Percentiles rank a stretch among this genome's conserved stretches.
These are phyloP conservation scores for Arthromyces matolae DNA, from an alignment of 768 basidiomycete species.

Conservation along the genomic window DNA sequence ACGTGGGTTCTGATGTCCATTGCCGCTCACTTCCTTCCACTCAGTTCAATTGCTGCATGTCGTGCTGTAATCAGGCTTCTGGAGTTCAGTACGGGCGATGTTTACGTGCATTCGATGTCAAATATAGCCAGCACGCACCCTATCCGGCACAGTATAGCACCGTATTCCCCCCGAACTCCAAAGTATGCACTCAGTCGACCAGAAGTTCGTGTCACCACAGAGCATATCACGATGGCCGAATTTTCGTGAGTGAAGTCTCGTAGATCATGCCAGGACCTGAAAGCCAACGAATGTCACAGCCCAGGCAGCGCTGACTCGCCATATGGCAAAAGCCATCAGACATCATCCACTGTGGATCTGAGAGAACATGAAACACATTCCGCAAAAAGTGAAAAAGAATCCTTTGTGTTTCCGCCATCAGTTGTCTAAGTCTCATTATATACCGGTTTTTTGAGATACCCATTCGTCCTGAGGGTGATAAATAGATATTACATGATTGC, in stretches of 20 bases:
- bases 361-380: conserved; percentile 25
- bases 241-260: conserved; percentile 47
- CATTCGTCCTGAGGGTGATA: not conserved
- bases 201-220: conserved; percentile 56
- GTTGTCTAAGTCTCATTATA: not conserved
- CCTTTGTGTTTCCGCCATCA: conserved; percentile 22
- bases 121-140: conserved; percentile 31
- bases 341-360: conserved; percentile 27
- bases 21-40: conserved; percentile 4
- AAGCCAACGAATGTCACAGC: conserved; percentile 4
- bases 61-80: conserved; percentile 65
- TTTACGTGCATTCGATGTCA: conserved; percentile 45
- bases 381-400: conserved; percentile 23
- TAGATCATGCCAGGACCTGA: no score
- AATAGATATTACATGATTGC: not conserved
- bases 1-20: conserved; percentile 1
- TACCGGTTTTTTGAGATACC: not conserved
- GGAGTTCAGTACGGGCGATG: conserved; percentile 46
- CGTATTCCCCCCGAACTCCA: conserved; percentile 26
- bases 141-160: conserved; percentile 28
- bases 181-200: conserved; percentile 33
- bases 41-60: conserved; percentile 61
- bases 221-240: conserved; percentile 59
- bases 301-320: conserved; percentile 21
- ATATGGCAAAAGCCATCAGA: conserved; percentile 22